Conservation (phyloP, 257 asterid genomes). For the Linaria vulgaris region DNA sequence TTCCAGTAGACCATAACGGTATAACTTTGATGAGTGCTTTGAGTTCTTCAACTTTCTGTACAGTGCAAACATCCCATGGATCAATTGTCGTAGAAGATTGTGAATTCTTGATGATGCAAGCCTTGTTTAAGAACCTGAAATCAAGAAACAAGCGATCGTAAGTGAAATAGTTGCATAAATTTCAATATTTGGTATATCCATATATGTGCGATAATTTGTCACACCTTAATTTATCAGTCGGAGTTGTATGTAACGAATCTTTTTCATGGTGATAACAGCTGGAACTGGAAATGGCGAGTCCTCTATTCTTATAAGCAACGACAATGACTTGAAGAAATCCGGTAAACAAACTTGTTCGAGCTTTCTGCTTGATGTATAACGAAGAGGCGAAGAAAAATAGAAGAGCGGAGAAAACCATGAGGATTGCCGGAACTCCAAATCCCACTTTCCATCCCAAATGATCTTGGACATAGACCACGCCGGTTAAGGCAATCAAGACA, state of each 20-base stretch:
- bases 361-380: slow-evolving; percentile 40
- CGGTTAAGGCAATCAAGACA: slow-evolving; percentile 51
- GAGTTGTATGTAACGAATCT: slow-evolving; percentile 25
- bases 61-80: slow-evolving; percentile 56
- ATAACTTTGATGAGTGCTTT: slow-evolving; percentile 55
- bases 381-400: slow-evolving; percentile 51
- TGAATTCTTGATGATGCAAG: slow-evolving; percentile 55
- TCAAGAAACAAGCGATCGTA: background rate
- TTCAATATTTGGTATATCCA: too few species aligned
- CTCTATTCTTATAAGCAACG: slow-evolving; percentile 50
- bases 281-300: slow-evolving; percentile 29
- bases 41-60: slow-evolving; percentile 65
- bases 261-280: slow-evolving; percentile 34
- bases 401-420: slow-evolving; percentile 52
- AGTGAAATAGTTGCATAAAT: background rate
- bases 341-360: slow-evolving; percentile 40
- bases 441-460: slow-evolving; percentile 67
- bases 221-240: slow-evolving; percentile 55
- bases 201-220: background rate
- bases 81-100: slow-evolving; percentile 31
- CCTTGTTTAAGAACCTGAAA: slow-evolving; percentile 63
- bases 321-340: slow-evolving; percentile 46
- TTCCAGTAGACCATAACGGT: slow-evolving; percentile 75
- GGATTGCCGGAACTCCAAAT: slow-evolving; percentile 55
- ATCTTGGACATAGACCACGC: slow-evolving; percentile 61